Conservation (phyloP, 805 yeast species). For the Candida sithepensis region DNA sequence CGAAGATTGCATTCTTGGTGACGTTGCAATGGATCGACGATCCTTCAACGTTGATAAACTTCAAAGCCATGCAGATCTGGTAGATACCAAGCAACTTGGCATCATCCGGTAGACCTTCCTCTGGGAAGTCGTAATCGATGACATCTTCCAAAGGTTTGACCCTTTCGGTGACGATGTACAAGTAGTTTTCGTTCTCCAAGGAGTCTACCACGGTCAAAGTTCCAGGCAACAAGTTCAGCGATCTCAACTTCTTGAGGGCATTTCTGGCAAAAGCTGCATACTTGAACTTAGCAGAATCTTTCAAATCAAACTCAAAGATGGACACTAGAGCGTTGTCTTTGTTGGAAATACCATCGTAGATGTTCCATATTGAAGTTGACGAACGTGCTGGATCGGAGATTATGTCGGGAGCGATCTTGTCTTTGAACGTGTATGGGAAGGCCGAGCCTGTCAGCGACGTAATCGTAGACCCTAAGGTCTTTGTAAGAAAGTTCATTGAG, state of each 20-base stretch:
- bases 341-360: constrained; percentile 55
- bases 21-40: constrained; percentile 63
- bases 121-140: constrained; percentile 26
- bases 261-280: constrained; percentile 40
- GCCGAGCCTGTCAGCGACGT: constrained; percentile 55
- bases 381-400: constrained; percentile 25
- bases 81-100: constrained; percentile 52
- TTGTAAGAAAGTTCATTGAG: constrained; percentile 65
- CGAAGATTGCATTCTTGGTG: constrained; percentile 53
- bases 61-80: constrained; percentile 50
- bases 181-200: constrained; percentile 52
- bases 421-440: constrained; percentile 56
- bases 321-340: constrained; percentile 54
- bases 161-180: constrained; percentile 66
- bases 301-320: constrained; percentile 60
- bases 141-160: constrained; percentile 49
- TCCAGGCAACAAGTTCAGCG: constrained; percentile 63
- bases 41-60: constrained; percentile 55
- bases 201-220: constrained; percentile 60
- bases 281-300: constrained; percentile 31
- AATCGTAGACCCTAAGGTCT: constrained; percentile 49
- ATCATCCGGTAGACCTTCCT: constrained; percentile 24
- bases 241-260: constrained; percentile 44
- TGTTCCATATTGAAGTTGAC: constrained; percentile 50
- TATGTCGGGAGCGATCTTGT: constrained; percentile 30